Base-by-base conservation (phyloP, 176 grass and related monocot species). In the Rhynchospora breviuscula region DNA sequence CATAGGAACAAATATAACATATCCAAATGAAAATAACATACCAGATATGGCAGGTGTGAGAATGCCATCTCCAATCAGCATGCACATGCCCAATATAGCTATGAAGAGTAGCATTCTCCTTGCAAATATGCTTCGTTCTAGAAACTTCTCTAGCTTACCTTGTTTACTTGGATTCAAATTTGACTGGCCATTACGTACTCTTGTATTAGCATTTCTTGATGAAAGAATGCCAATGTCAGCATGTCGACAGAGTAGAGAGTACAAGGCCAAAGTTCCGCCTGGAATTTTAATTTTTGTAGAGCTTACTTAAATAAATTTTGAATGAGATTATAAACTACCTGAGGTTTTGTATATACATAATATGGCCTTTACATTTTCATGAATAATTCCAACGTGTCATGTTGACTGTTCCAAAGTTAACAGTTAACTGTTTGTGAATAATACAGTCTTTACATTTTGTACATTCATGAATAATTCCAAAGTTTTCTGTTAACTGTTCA, bases 41-140 rank as follows among this genome's bases (percentile, higher is more conserved):
- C 94, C 94, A 93, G 87, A 93, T 89, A 97, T 93, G 60, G 94
- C 91, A 70, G 94, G 91, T 65, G 94, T 97, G 26, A 97, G 89
- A 85, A 97, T 93, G 56, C 94, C 94, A 90, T 91, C 94, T 84
- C 91, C 91, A 60, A 93, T 97, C 47, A 97, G 87, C 94, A 93
- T 97, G 78, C 94, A 97, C 85, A 91, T 90, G 31, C 94, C 94
- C n/a, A 97, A 51, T 70, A 97, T 89, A 45, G 87, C 84, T 58
- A 97, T 70, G 63, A 97, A 93, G 48, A 97, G 82, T 59, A 97
- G 84, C 45, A 80, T 85, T 78, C 94, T 97, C 91, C 91, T 89
- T 69, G 87, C 85, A 84, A 82, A 80, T 65, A 91, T 81, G 81
- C 94, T 97, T 86, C 26, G 70, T 76, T 97, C 87, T 26, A 97